Evolutionary conservation across 495 filamentous ascomycete species (phyloP).

Genomic region (Neurospora sp.): DNA sequence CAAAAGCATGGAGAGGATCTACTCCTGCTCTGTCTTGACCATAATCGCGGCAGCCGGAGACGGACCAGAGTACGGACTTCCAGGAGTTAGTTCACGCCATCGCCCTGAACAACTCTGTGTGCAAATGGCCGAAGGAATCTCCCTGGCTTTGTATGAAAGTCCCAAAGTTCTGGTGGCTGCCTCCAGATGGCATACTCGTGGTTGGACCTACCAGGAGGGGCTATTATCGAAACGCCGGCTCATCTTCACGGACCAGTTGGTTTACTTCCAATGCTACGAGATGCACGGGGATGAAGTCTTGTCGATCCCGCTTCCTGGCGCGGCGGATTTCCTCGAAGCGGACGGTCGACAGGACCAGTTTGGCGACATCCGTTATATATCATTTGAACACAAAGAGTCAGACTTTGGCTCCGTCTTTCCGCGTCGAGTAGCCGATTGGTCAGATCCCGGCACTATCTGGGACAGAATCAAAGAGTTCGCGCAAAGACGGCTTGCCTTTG

Average conservation of each 20-base stretch:
- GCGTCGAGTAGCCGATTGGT: not conserved
- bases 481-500: not conserved
- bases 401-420: not conserved
- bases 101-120: not conserved
- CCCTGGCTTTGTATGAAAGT: not conserved
- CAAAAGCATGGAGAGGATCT: conserved; percentile 15
- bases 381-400: not conserved
- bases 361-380: not conserved
- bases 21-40: conserved; percentile 9
- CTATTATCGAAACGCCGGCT: conserved; percentile 18
- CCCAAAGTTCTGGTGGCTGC: not conserved
- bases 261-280: conserved; percentile 28
- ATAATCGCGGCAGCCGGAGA: conserved; percentile 16
- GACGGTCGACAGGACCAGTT: not conserved
- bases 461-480: not conserved
- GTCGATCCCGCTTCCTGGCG: not conserved
- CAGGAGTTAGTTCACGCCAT: conserved; percentile 11
- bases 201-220: conserved; percentile 36
- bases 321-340: not conserved
- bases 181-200: conserved; percentile 27
- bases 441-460: not conserved
- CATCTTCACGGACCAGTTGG: conserved; percentile 15
- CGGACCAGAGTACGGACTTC: conserved; percentile 12
- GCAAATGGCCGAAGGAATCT: not conserved
- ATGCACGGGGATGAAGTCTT: conserved; percentile 13